These are phyloP conservation scores for Globisporangium lucens DNA, from an alignment of 352 stramenopile genomes.

Conservation along the genomic window DNA sequence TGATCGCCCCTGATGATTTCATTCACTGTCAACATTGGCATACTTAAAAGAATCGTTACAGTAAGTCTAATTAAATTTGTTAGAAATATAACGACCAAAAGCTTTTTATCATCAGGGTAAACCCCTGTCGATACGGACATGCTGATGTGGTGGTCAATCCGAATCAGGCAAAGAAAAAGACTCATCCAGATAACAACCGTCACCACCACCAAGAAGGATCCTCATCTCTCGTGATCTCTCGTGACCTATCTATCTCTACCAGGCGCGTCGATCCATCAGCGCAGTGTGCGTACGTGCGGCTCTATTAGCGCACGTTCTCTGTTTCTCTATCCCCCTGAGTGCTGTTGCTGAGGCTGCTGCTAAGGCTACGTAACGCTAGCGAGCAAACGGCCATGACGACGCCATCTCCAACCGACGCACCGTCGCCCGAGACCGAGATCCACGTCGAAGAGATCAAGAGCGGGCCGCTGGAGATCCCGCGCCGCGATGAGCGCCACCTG, in stretches of 20 bases:
- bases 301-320: background rate
- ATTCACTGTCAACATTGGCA: background rate
- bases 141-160: background rate
- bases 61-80: background rate
- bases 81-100: background rate
- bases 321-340: background rate
- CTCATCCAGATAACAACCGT: background rate
- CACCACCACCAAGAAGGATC: background rate
- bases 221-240: background rate
- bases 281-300: background rate
- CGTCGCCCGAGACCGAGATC: conserved; percentile 13
- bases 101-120: background rate
- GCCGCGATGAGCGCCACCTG: conserved; percentile 34
- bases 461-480: conserved; percentile 8
- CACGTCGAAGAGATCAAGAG: conserved; percentile 14
- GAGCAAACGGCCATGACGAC: background rate
- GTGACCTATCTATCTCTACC: background rate
- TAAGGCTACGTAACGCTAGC: background rate
- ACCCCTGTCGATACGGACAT: background rate
- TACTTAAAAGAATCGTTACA: background rate
- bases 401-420: background rate
- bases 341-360: background rate
- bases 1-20: background rate
- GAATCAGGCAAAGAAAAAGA: background rate
- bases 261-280: background rate